Conservation (phyloP, 805 yeast genomes). For the Blastobotrys peoriensis region DNA sequence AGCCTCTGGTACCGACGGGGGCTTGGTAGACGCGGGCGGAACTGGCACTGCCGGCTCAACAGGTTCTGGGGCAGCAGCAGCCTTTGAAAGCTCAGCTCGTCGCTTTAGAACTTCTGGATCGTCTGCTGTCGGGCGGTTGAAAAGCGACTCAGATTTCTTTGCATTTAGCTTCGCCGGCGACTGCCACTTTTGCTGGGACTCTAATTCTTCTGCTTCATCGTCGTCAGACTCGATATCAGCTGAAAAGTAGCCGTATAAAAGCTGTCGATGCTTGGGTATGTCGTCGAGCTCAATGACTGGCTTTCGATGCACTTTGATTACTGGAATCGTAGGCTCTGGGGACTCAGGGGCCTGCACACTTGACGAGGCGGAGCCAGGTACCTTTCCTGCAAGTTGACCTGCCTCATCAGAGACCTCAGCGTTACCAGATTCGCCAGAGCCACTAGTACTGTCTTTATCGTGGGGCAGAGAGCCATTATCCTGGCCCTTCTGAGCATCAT, state of each 20-base stretch:
- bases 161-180: neutral
- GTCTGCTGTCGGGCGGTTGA: constrained; percentile 4
- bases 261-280: constrained; percentile 22
- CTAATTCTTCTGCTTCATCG: constrained; percentile 9
- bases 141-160: constrained; percentile 1
- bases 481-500: neutral
- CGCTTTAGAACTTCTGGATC: constrained; percentile 17
- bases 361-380: neutral
- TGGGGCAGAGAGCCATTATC: too few species aligned
- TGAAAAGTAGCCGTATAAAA: constrained; percentile 30
- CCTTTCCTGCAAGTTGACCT: too few species aligned
- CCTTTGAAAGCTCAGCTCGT: constrained; percentile 3
- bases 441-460: too few species aligned
- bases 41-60: constrained; percentile 10
- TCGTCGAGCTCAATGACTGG: constrained; percentile 21
- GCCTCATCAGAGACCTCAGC: constrained; percentile 8
- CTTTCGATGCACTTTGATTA: constrained; percentile 11
- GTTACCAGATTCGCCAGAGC: too few species aligned
- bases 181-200: neutral
- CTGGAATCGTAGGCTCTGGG: constrained; percentile 6
- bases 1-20: neutral
- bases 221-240: constrained; percentile 32
- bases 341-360: neutral
- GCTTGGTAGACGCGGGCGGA: too few species aligned
- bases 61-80: constrained; percentile 1